Conservation (phyloP, 192 early-diverging fungal species). For the Entomortierella lignicola region DNA sequence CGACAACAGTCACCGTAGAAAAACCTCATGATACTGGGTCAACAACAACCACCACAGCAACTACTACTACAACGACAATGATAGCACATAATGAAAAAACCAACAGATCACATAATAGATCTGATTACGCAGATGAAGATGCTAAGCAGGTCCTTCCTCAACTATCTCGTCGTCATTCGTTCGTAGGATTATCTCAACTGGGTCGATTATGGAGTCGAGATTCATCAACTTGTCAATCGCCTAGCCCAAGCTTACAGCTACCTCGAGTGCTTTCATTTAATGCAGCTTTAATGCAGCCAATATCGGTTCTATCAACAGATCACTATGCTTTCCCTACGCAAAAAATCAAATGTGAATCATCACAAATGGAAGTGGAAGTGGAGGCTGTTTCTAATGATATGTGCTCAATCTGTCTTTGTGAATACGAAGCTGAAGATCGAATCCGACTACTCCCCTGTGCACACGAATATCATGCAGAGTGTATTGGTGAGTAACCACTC, state of each 20-base stretch:
- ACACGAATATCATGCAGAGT: constrained; percentile 51
- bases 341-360: not conserved
- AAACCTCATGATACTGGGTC: not conserved
- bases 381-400: constrained; percentile 1
- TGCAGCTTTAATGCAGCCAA: not conserved
- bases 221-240: constrained; percentile 16
- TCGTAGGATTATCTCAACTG: constrained; percentile 11
- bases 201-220: constrained; percentile 19
- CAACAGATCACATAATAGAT: too few species aligned
- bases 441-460: constrained; percentile 36
- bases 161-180: not conserved
- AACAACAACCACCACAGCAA: too few species aligned
- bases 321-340: not conserved
- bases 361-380: not conserved
- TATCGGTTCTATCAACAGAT: not conserved
- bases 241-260: not conserved
- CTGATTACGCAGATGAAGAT: not conserved
- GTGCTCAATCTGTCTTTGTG: constrained; percentile 48
- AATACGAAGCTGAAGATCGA: constrained; percentile 24
- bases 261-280: constrained; percentile 9
- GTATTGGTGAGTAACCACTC: constrained; percentile 39
- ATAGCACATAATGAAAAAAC: too few species aligned
- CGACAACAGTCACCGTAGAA: not conserved
- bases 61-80: too few species aligned
- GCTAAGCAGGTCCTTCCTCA: constrained; percentile 8